A percentile compares a stretch with the other conserved stretches of the same genome.
phyloP scores from a whole-genome alignment of 202 grass and related monocot genomes.

The Schoenoplectus triqueter region DNA sequence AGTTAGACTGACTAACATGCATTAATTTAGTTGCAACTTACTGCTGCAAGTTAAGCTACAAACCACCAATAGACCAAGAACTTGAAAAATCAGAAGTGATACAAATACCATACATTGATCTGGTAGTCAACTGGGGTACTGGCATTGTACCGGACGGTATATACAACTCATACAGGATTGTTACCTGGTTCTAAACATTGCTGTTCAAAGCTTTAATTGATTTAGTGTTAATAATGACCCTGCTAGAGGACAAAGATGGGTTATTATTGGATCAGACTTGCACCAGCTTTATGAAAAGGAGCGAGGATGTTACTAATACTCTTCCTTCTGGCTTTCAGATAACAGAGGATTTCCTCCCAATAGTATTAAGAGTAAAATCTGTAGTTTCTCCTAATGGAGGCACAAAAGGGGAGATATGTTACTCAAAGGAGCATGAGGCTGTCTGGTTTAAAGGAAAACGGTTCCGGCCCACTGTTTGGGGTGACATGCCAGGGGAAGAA shows the following conservation, averaged over 20 bases:
- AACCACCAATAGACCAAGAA: too few species aligned
- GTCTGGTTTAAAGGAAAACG: constrained; percentile 96
- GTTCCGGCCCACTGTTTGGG: constrained; percentile 79
- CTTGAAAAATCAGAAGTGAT: too few species aligned
- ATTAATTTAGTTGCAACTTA: not conserved
- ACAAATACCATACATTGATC: too few species aligned
- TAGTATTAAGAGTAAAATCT: constrained; percentile 84
- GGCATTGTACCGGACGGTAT: not conserved
- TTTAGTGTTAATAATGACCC: not conserved
- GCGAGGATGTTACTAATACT: not conserved
- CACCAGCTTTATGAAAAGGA: not conserved
- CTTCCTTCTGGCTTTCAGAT: constrained; percentile 45
- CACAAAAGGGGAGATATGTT: constrained; percentile 85
- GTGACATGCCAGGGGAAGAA: constrained; percentile 72
- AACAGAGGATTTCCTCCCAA: constrained; percentile 77
- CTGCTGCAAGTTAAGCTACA: too few species aligned
- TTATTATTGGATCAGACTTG: not conserved
- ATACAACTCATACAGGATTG: not conserved
- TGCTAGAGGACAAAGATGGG: not conserved
- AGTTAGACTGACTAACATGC: not conserved
- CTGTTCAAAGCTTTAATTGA: not conserved
- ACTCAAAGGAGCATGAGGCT: constrained; percentile 86
- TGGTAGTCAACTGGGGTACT: not conserved
- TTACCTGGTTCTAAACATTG: not conserved
- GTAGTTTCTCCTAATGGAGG: constrained; percentile 67